phyloP scores from a whole-genome alignment of 1,139 yeast species.

The Dujonia santamariae region DNA sequence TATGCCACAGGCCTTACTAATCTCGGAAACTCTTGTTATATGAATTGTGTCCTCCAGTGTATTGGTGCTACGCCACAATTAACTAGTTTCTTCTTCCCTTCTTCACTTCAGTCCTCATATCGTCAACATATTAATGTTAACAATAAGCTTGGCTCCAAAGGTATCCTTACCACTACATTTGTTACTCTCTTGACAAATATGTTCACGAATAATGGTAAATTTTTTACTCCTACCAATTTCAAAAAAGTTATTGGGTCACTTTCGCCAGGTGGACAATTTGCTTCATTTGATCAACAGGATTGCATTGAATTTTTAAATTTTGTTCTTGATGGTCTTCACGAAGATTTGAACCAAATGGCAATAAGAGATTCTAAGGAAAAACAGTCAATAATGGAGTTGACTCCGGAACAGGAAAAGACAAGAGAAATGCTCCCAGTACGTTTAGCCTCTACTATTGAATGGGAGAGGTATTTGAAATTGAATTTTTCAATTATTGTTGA shows the following conservation, averaged over 20 bases:
- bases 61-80: conserved; percentile 48
- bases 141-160: conserved; percentile 80
- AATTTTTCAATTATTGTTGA: conserved; percentile 86
- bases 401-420: conserved; percentile 70
- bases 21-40: conserved; percentile 89
- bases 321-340: conserved; percentile 80
- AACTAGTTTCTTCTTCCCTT: conserved; percentile 40
- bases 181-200: conserved; percentile 62
- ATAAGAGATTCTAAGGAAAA: conserved; percentile 33
- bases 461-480: conserved; percentile 87
- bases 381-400: conserved; percentile 45
- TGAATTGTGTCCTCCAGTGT: conserved; percentile 90
- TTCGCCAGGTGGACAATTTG: conserved; percentile 60
- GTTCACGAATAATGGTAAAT: conserved; percentile 47
- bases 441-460: conserved; percentile 86
- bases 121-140: conserved; percentile 69
- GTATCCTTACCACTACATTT: conserved; percentile 72
- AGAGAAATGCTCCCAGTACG: conserved; percentile 77
- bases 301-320: conserved; percentile 88
- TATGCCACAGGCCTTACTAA: conserved; percentile 65
- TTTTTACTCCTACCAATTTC: conserved; percentile 55
- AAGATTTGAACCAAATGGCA: conserved; percentile 71
- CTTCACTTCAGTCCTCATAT: conserved; percentile 41
- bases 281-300: conserved; percentile 86
- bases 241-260: conserved; percentile 65